phyloP scores from a whole-genome alignment of 345 rosid species.

The Sapria himalayana region DNA sequence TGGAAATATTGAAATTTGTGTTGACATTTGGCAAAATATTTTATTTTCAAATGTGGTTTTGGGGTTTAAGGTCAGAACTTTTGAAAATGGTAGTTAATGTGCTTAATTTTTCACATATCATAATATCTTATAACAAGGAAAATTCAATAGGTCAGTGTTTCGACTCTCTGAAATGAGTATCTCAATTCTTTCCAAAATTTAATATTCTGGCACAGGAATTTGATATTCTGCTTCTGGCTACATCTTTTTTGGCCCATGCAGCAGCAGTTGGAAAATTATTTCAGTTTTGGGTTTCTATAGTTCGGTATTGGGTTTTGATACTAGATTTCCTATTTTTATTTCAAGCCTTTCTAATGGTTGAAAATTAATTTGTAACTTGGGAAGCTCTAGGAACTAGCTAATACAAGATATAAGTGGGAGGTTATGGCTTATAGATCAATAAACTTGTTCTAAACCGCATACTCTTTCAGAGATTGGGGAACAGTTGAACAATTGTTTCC shows the following conservation, averaged over 20 bases:
- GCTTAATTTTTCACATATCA: conserved; percentile 11
- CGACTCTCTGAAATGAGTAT: conserved; percentile 19
- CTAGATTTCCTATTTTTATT: conserved; percentile 36
- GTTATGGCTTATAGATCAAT: conserved; percentile 26
- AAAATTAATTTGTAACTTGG: conserved; percentile 10
- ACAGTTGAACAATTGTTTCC: conserved; percentile 11
- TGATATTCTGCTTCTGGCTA: conserved; percentile 45
- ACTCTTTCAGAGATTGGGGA: conserved; percentile 17
- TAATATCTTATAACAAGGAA: conserved; percentile 12
- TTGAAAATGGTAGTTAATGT: conserved; percentile 25
- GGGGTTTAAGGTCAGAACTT: conserved; percentile 33
- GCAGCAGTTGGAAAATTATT: conserved; percentile 28
- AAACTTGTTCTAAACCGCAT: conserved; percentile 22
- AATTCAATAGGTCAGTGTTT: conserved; percentile 6
- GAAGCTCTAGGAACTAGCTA: conserved; percentile 12
- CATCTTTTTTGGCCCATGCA: conserved; percentile 37
- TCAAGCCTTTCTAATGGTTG: conserved; percentile 14
- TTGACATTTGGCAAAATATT: conserved; percentile 14
- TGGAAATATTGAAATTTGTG: conserved; percentile 22
- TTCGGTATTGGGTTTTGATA: conserved; percentile 36
- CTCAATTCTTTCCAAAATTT: conserved; percentile 22
- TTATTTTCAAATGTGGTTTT: conserved; percentile 65
- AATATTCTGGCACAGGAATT: conserved; percentile 32
- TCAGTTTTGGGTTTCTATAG: conserved; percentile 39
- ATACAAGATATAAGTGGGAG: conserved; percentile 35